Base-by-base conservation (phyloP, 108 stramenopile genomes). In the Skeletonema costatum region DNA sequence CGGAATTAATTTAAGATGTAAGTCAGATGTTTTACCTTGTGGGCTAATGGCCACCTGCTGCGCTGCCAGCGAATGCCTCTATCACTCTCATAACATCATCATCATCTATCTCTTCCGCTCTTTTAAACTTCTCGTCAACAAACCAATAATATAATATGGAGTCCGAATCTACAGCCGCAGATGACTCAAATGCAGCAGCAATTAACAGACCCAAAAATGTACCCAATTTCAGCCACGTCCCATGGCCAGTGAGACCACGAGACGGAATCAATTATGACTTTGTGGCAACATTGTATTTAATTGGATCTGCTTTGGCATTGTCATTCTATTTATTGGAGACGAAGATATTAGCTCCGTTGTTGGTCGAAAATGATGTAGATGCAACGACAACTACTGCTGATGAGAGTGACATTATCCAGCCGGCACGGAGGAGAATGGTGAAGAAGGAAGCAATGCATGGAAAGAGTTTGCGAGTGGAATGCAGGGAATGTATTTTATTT, bases 381-480 rank as follows among this genome's bases (percentile, higher is more conserved):
- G 17, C 32, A 48, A 36, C 32, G 56, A 42, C 7, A 1, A 2
- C 48, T 41, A 51, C 4, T 38, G 39, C 56, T 67, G 25, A 42
- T 42, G 63, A 21, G 59, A 38, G 5, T 46, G 53, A 56, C 17
- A n/a, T n/a, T n/a, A n/a, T n/a, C n/a, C n/a, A 51, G 50, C 7
- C 50, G 16, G 48, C n/a, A 19, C n/a, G 17, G 50, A 51, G 17
- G 50, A 51, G 5, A 51, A 6, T 56, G 25, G 53, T 56, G 51
- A 68, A 32, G 81, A 62, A 16, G 66, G n/a, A n/a, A n/a, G 46
- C 10, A 77, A 74, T 36, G 71, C 65, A 35, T 74, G 71, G 77
- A 78, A 82, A 53, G 81, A 82, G 56, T 82, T 82, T 67, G 77
- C 81, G 0, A 68, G 61, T 39, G 73, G 77, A 1, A 73, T 82